Evolutionary conservation across 192 early-diverging fungal genomes (phyloP), one percentile per base, ranked within the genome.

Genomic region (Coemansia sp.): DNA sequence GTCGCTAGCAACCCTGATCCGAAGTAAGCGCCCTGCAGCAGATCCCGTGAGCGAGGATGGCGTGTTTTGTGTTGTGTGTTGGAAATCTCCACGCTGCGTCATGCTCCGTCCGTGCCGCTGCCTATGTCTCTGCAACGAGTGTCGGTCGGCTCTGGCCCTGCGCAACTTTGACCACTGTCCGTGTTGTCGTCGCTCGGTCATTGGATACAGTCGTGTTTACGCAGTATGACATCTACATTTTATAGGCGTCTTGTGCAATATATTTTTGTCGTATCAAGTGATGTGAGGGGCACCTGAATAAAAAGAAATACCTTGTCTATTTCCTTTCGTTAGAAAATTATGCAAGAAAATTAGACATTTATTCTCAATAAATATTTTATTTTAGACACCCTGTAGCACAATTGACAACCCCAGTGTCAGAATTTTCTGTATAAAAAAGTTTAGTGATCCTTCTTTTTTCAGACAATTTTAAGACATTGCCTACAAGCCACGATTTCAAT

Each of bases 71-170:
- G 76, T 78, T 8, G 68, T 83, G 27, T 83, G 81, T 53, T 78
- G 76, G 76, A 53, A 70, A 17, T 75, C 70, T 34, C 39, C 70
- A 39, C 81, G 81, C 3, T 72, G 69, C 10, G 70, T 83, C 9
- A 77, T 83, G 81, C 76, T 83, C 27, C 81, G 76, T 7, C 81
- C 81, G 0, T 83, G 81, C 44, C 71, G 81, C 29, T 83, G 81
- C 38, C 61, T 83, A 62, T 83, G 76, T 42, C 53, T 83, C 45
- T 83, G 81, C 68, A 78, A 83, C 27, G 81, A 83, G 13, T 83
- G 81, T 41, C 75, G 81, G 1, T 29, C 50, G 24, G 73, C 81
- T 8, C 62, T 83, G 55, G 81, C 67, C 0, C 70, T 71, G 13
- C 76, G 81, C 20, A 69, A 55, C 39, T 83, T 83, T 75, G 81